A percentile compares a stretch with the other conserved stretches of the same genome.
These are phyloP conservation scores for Globisporangium canariense DNA, from an alignment of 352 stramenopile species.

Conservation along the genomic window DNA sequence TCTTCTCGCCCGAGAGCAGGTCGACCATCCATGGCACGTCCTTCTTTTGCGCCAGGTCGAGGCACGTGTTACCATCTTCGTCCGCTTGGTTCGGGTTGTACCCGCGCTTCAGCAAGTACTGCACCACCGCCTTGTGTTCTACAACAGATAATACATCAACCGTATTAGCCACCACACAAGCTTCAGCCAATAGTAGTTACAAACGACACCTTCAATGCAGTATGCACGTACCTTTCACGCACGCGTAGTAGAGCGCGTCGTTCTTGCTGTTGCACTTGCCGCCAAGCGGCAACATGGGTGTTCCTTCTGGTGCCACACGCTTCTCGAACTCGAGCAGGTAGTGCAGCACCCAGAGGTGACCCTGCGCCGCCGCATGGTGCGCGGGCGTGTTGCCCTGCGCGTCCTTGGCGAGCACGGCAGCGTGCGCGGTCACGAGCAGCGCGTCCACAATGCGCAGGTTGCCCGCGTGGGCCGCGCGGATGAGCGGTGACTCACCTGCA, in stretches of 20 bases:
- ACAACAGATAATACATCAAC: conserved; percentile 2
- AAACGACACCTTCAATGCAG: not conserved
- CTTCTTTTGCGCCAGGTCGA: conserved; percentile 38
- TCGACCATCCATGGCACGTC: conserved; percentile 44
- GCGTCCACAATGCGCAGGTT: conserved; percentile 63
- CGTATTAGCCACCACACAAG: not conserved
- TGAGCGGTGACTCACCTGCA: conserved; percentile 68
- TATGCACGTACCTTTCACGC: conserved; percentile 22
- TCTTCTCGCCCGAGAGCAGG: conserved; percentile 36
- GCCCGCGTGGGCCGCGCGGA: conserved; percentile 66
- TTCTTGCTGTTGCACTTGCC: conserved; percentile 32
- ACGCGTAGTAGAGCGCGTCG: conserved; percentile 62
- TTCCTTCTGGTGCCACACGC: conserved; percentile 1
- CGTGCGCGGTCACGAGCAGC: conserved; percentile 46
- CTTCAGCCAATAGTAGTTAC: not conserved
- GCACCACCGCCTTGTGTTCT: conserved; percentile 66
- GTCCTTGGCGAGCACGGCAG: conserved; percentile 53
- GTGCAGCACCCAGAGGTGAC: conserved; percentile 74
- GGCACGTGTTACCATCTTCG: conserved; percentile 36
- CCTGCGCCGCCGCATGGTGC: conserved; percentile 65
- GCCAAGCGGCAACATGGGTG: conserved; percentile 21
- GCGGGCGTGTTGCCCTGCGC: conserved; percentile 56
- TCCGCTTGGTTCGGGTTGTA: conserved; percentile 52
- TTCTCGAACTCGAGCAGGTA: conserved; percentile 57
- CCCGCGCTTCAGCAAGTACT: conserved; percentile 57